Evolutionary conservation across 2,329 filamentous ascomycete species (phyloP).

Genomic region (Talaromyces sp.): DNA sequence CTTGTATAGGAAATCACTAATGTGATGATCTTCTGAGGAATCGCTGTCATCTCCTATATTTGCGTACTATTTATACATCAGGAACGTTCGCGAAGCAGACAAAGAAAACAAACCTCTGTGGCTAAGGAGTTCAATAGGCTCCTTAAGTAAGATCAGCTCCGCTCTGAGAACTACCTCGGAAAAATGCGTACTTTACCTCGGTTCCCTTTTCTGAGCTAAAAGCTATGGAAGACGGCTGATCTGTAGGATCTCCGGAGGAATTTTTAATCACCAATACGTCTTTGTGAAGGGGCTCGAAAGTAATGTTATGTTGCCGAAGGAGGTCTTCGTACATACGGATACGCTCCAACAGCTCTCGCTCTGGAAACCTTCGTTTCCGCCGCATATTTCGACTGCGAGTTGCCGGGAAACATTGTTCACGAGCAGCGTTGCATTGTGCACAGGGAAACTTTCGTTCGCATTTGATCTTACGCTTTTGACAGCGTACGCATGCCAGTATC

Average conservation of each 20-base stretch:
- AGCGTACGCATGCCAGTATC: conserved; percentile 58
- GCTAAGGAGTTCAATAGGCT: background rate
- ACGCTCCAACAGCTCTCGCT: conserved; percentile 66
- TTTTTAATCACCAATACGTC: background rate
- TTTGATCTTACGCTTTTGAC: conserved; percentile 71
- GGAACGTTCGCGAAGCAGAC: background rate
- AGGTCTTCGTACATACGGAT: conserved; percentile 65
- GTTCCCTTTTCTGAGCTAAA: background rate
- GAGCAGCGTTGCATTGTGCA: conserved; percentile 62
- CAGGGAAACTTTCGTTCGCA: conserved; percentile 72
- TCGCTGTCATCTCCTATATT: background rate
- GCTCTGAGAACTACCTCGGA: background rate
- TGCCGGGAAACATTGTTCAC: conserved; percentile 56
- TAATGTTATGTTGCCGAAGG: conserved; percentile 58
- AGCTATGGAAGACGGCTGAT: background rate
- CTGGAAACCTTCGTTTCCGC: conserved; percentile 59
- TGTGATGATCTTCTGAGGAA: background rate
- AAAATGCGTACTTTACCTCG: background rate
- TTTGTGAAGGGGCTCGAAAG: background rate
- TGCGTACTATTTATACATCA: background rate
- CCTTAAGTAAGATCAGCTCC: background rate
- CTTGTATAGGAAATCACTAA: background rate
- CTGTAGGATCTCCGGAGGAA: background rate
- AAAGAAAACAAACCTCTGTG: background rate
- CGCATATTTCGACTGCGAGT: conserved; percentile 28